Percentiles rank a stretch among this genome's conserved stretches.
Conservation (phyloP, 768 basidiomycete genomes). For the Rhodotorula babjevae region DNA sequence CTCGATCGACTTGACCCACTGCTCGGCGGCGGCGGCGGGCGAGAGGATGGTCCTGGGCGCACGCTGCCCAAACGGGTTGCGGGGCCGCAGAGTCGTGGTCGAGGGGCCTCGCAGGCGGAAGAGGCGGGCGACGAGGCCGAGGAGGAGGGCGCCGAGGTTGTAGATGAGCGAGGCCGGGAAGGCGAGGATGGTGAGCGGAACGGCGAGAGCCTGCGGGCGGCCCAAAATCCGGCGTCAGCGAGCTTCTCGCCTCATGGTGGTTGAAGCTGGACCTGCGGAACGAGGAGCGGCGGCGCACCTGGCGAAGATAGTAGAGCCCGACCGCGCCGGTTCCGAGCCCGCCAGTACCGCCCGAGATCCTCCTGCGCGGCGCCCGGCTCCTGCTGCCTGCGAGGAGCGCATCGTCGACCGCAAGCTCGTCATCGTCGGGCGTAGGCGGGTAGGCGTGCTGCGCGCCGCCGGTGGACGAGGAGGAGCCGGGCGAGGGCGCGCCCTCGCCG, state of each 20-base stretch:
- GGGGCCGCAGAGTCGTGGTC: conserved; percentile 50
- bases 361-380: background rate
- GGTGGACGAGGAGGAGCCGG: background rate
- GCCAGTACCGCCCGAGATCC: background rate
- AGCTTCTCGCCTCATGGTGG: too few species aligned
- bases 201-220: conserved; percentile 11
- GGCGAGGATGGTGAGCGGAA: conserved; percentile 19
- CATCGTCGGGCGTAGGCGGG: background rate
- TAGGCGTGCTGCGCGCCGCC: background rate
- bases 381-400: background rate
- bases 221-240: too few species aligned
- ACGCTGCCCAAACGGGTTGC: conserved; percentile 42
- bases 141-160: conserved; percentile 12
- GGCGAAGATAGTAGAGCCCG: conserved; percentile 19
- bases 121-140: conserved; percentile 26
- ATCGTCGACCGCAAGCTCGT: background rate
- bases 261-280: too few species aligned
- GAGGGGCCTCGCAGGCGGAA: conserved; percentile 44
- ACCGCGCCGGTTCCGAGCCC: conserved; percentile 11
- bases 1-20: conserved; percentile 74
- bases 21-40: conserved; percentile 60
- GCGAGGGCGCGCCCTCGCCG: background rate
- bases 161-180: conserved; percentile 22
- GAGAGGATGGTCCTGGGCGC: conserved; percentile 39
- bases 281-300: conserved; percentile 6